Evolutionary conservation across 2,329 filamentous ascomycete species (phyloP).

Genomic region (Stylonectria norvegica): DNA sequence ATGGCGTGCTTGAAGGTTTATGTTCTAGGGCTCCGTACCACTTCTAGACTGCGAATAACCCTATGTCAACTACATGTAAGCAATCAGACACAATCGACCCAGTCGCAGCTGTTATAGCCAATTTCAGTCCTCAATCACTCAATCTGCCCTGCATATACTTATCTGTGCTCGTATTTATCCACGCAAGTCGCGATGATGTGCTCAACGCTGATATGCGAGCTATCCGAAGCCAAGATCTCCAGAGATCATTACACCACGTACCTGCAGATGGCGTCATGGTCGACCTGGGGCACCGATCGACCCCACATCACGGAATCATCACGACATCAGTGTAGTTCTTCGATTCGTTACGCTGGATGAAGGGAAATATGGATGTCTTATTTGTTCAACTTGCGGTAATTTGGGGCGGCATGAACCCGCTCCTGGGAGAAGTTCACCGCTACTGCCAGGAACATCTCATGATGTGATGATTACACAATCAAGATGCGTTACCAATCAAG

Average conservation of each 20-base stretch:
- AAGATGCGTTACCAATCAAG: not conserved
- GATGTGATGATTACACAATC: not conserved
- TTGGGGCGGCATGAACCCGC: not conserved
- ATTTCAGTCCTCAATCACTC: too few relatives aligned
- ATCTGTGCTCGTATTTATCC: too few relatives aligned
- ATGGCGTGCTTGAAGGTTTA: too few relatives aligned
- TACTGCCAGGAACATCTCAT: not conserved
- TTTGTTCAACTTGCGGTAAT: not conserved
- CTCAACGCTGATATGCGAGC: too few relatives aligned
- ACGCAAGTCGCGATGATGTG: too few relatives aligned
- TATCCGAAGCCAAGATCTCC: too few relatives aligned
- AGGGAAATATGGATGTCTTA: not conserved
- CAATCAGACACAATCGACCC: too few relatives aligned
- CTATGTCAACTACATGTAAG: too few relatives aligned
- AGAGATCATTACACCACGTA: slow-evolving; percentile 4
- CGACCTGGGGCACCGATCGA: not conserved
- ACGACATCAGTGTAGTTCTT: slow-evolving; percentile 2
- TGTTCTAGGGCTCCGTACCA: too few relatives aligned
- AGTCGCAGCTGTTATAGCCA: too few relatives aligned
- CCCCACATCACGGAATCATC: slow-evolving; percentile 4
- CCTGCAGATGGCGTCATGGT: slow-evolving; percentile 4
- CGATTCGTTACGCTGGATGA: not conserved
- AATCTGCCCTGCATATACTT: too few relatives aligned
- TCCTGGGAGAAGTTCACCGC: not conserved
- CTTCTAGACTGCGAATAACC: too few relatives aligned